Base-by-base conservation (phyloP, 1,284 basidiomycete genomes). In the Puccinia hordei region DNA sequence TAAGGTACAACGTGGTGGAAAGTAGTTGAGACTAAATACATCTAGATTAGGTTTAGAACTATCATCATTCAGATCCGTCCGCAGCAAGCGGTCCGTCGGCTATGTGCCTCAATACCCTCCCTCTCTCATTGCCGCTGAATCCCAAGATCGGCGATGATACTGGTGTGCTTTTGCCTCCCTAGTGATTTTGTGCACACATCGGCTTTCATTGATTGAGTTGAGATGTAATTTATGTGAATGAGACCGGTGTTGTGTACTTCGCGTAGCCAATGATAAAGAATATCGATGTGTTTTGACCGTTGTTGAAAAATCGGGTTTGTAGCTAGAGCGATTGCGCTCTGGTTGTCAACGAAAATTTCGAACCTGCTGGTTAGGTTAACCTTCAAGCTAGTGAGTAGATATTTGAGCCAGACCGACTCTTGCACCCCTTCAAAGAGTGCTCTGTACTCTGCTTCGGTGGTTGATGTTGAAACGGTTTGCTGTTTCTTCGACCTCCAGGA, bases 401-500 rank as follows among this genome's bases (percentile, higher is more conserved):
- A 33, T 27, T 59, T 24, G 6, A 59, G 30, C 57, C 57, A 59
- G 10, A 59, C 57, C 9, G 57, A 27, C 27, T 59, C 57, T 59
- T 59, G 57, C 3, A 59, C 57, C 2, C 69, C 69, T 33, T 72
- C 44, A 27, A 41, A 72, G 13, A 46, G 24, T 49, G 69, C 69
- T 53, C 46, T 5, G 44, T 72, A 72, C 33, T 72, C 69, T 8
- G 46, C 46, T 19, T 49, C 46, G 3, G 46, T 49, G 3, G 46
- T 49, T 15, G 51, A 72, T 2, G 69, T 72, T 2, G 69, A 49
- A 2, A 72, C 51, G 4, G 44, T 51, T 44, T 44, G 24, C 41
- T 72, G 69, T 22, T 72, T 72, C 22, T 72, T 72, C 8, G 69
- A 41, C 6, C 24, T 5, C 69, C 69, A 72, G 15, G 33, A 41